Conservation (phyloP, 768 basidiomycete genomes). For the Lepiota brunneoincarnata region DNA sequence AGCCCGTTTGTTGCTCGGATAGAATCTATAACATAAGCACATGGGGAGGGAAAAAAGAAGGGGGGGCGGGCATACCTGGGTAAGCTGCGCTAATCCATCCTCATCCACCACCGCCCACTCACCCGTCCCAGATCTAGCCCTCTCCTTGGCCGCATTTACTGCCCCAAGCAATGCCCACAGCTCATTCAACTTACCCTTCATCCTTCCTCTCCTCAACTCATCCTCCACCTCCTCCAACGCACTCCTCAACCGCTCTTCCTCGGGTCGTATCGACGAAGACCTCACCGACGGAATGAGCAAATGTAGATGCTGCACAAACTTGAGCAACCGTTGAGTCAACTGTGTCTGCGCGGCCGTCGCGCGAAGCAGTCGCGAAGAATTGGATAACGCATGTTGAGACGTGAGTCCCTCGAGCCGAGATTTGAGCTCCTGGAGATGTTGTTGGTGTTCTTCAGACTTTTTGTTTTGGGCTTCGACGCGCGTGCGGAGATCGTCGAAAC, state of each 20-base stretch:
- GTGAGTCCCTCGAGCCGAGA: constrained; percentile 58
- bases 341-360: constrained; percentile 65
- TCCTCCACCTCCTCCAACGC: constrained; percentile 73
- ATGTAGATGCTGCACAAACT: constrained; percentile 73
- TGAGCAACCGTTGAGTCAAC: constrained; percentile 65
- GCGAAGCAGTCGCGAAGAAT: constrained; percentile 63
- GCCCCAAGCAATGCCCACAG: constrained; percentile 84
- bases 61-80: constrained; percentile 48
- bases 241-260: constrained; percentile 75
- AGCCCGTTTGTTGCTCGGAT: constrained; percentile 73
- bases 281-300: constrained; percentile 76
- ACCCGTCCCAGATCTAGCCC: constrained; percentile 35
- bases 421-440: constrained; percentile 71
- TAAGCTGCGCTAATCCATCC: constrained; percentile 74
- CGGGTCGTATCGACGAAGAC: constrained; percentile 70
- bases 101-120: constrained; percentile 89
- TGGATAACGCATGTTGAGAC: constrained; percentile 63
- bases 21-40: constrained; percentile 51
- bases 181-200: constrained; percentile 75
- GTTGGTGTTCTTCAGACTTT: constrained; percentile 65
- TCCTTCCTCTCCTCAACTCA: constrained; percentile 61
- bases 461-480: constrained; percentile 74
- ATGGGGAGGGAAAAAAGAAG: constrained; percentile 8
- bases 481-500: constrained; percentile 78
- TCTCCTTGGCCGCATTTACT: constrained; percentile 59